Base-by-base conservation (phyloP, 2,329 filamentous ascomycete species). In the Chaetomium sp. region DNA sequence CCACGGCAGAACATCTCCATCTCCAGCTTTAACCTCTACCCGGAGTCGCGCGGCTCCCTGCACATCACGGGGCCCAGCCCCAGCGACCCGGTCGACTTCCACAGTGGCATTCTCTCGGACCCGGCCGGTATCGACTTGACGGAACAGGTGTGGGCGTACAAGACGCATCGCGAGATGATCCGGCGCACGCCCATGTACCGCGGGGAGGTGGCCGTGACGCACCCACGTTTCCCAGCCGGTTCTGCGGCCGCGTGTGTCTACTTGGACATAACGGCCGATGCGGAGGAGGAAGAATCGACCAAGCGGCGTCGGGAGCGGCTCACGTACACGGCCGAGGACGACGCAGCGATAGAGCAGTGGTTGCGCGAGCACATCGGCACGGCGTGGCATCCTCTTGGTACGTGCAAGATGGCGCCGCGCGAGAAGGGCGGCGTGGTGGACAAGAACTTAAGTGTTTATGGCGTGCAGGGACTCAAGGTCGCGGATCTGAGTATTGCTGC, bases 101-200 rank as follows among this genome's bases (percentile, higher is more conserved):
- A 82, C 50, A 71, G 76, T 0, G 83, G 82, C 6, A 84, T 77
- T 66, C 74, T 87, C 36, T 74, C 69, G 4, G 78, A 85, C 52
- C 62, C 70, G 10, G 58, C 75, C 27, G 72, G 72, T 1, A 67
- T 81, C n/a, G 83, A 86, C 63, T 36, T 85, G 34, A 79, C 79
- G 65, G 80, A 76, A 62, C 76, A 80, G 10, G 61, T 83, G 9
- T 86, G 82, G 82, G 76, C 72, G 0, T 87, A 87, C 71, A 87
- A 87, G 68, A 79, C 78, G 62, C 74, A 76, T n/a, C 80, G 85
- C 52, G 74, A 71, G 27, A 67, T 82, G 0, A 66, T 70, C 1
- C 71, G 76, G 1, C 66, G 72, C 3, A 76, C 82, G 60, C 80
- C 76, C 3, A 59, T 62, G 6, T 70, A 71, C 53, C 56, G 61